These are phyloP conservation scores for Paecilomyces formosus DNA, from an alignment of 2,329 filamentous ascomycete species.

Conservation along the genomic window DNA sequence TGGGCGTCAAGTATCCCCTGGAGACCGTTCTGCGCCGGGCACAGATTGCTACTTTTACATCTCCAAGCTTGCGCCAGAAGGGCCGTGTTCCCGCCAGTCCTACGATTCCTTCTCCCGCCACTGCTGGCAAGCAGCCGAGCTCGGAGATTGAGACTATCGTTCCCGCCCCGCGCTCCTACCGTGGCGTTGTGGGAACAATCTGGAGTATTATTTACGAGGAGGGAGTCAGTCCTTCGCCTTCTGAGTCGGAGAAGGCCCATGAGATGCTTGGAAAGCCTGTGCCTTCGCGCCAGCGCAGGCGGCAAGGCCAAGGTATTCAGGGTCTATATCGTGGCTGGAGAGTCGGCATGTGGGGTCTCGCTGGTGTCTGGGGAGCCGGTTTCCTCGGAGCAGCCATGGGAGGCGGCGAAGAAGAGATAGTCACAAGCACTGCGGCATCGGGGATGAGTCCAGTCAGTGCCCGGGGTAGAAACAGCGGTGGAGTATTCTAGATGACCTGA, in stretches of 20 bases:
- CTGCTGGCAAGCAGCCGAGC: slow-evolving; percentile 1
- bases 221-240: slow-evolving; percentile 45
- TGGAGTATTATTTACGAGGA: slow-evolving; percentile 80
- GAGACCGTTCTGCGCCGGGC: slow-evolving; percentile 87
- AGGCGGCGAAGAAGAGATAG: slow-evolving; percentile 28
- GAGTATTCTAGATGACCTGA: background rate
- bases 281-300: slow-evolving; percentile 31
- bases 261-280: slow-evolving; percentile 29
- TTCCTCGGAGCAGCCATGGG: slow-evolving; percentile 31
- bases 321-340: slow-evolving; percentile 53
- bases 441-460: slow-evolving; percentile 1
- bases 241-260: slow-evolving; percentile 37
- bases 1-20: slow-evolving; percentile 80
- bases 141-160: slow-evolving; percentile 63
- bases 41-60: slow-evolving; percentile 66
- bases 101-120: slow-evolving; percentile 6
- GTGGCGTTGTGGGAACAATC: slow-evolving; percentile 85
- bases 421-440: slow-evolving; percentile 9
- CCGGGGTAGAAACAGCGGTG: background rate
- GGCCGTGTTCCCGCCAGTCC: slow-evolving; percentile 13
- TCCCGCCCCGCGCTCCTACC: slow-evolving; percentile 65
- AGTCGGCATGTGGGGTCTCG: slow-evolving; percentile 48
- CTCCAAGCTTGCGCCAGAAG: slow-evolving; percentile 41
- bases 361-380: slow-evolving; percentile 48
- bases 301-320: slow-evolving; percentile 48